These are phyloP conservation scores for Nemania serpens DNA, from an alignment of 2,329 filamentous ascomycete species.

Conservation along the genomic window DNA sequence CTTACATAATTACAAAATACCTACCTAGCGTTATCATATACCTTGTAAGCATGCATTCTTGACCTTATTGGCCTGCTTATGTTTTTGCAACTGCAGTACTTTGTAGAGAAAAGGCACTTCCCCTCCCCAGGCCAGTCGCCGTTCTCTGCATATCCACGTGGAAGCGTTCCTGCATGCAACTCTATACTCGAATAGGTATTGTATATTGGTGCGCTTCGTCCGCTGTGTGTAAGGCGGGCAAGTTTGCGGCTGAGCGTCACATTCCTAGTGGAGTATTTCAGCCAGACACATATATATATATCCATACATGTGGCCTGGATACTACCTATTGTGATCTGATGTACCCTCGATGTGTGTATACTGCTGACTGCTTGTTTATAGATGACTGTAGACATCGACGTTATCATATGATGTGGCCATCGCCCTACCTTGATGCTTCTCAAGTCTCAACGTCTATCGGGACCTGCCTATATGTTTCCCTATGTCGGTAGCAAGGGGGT, in stretches of 20 bases:
- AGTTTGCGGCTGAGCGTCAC: constrained; percentile 2
- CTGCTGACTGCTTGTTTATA: constrained; percentile 7
- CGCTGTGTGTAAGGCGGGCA: neutral
- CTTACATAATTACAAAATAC: neutral
- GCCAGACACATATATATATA: neutral
- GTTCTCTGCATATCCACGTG: constrained; percentile 7
- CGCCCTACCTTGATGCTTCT: neutral
- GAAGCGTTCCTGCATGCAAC: neutral
- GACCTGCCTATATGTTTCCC: no score
- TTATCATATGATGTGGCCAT: neutral
- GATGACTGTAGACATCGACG: constrained; percentile 3
- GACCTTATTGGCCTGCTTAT: no score
- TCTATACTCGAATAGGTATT: no score
- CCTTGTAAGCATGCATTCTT: neutral
- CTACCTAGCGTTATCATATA: neutral
- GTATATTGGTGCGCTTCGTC: neutral
- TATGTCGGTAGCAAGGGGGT: no score
- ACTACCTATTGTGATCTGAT: constrained; percentile 9
- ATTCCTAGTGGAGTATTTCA: constrained; percentile 1
- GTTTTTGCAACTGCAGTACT: no score
- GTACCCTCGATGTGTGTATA: constrained; percentile 6
- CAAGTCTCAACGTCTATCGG: neutral
- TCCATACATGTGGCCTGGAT: constrained; percentile 3
- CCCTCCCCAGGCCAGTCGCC: neutral
- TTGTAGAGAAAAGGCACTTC: neutral